Base-by-base conservation (phyloP, 2,329 filamentous ascomycete species). In the Raffaelea deltoideospora region DNA sequence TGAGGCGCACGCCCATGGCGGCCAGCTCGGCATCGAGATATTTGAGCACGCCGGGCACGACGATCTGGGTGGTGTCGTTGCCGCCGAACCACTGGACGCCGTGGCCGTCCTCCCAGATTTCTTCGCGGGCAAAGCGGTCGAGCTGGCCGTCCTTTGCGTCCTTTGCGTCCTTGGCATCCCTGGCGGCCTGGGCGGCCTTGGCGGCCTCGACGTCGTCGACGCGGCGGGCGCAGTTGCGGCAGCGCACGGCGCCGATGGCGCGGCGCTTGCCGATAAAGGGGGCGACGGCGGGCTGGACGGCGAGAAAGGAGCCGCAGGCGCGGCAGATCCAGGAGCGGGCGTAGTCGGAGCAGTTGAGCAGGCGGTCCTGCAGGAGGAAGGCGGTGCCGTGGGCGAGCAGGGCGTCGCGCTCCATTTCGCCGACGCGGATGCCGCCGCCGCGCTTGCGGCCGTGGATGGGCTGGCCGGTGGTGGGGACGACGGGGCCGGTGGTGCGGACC, bases 321-420 rank as follows among this genome's bases (percentile, higher is more conserved):
- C 84, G 79, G 58, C 90, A 98, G 45, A 96, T 77, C 76, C 87
- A 93, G 1, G 86, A 79, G 44, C 79, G 78, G 21, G 79, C 76
- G 56, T 94, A 92, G 58, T 98, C 90, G 36, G 84, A 93, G 61
- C 90, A 98, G 64, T 98, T 96, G 65, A 98, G 78, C 41, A 98
- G 67, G 40, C 90, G 80, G 57, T 98, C 90, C 55, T 98, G 90
- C 6, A 98, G 71, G 41, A 98, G 60, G 64, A 93, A 96, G 4
- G 88, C 87, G 3, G 87, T 90, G 19, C 90, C 90, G 65, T 98
- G 90, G 5, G 90, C 90, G 39, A 98, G 72, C 18, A 98, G 67
- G 4, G 88, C 84, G 57, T 98, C 90, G 47, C 90, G 81, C 63
- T 98, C 90, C 90, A 98, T 98, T 60, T 98, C 90, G 60, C 90